Evolutionary conservation across 495 filamentous ascomycete species (phyloP).

Genomic region (Lophiotrema nucula): DNA sequence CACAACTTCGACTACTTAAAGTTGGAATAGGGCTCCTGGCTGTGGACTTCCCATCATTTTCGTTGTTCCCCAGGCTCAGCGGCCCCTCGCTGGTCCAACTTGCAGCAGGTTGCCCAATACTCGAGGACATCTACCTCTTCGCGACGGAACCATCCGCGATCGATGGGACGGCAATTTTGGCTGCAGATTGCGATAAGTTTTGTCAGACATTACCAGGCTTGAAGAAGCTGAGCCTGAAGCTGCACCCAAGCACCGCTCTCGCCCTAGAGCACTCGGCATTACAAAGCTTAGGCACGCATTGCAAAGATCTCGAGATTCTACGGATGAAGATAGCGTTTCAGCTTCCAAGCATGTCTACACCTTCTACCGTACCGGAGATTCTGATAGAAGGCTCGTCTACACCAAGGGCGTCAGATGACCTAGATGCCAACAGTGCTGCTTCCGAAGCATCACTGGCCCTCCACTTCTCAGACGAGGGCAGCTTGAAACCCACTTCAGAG

Average conservation of each 20-base stretch:
- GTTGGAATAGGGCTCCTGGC: slow-evolving; percentile 20
- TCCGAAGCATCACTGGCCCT: not conserved
- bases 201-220: slow-evolving; percentile 17
- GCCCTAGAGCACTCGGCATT: slow-evolving; percentile 7
- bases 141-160: slow-evolving; percentile 18
- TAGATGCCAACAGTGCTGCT: not conserved
- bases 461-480: not conserved
- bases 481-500: not conserved
- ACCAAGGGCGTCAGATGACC: not conserved
- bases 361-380: slow-evolving; percentile 13
- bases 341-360: slow-evolving; percentile 15
- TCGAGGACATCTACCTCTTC: slow-evolving; percentile 25
- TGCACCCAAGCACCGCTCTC: slow-evolving; percentile 12
- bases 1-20: slow-evolving; percentile 16
- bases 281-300: slow-evolving; percentile 23
- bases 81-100: slow-evolving; percentile 11
- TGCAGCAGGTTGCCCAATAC: not conserved
- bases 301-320: slow-evolving; percentile 18
- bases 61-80: slow-evolving; percentile 2
- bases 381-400: not conserved
- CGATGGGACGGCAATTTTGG: slow-evolving; percentile 18
- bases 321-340: slow-evolving; percentile 18
- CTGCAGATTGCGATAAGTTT: slow-evolving; percentile 19
- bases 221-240: slow-evolving; percentile 13
- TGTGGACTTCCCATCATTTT: slow-evolving; percentile 9